Percentiles rank a stretch among this genome's conserved stretches.
phyloP scores from a whole-genome alignment of 345 rosid genomes.

The Trapa incisa region DNA sequence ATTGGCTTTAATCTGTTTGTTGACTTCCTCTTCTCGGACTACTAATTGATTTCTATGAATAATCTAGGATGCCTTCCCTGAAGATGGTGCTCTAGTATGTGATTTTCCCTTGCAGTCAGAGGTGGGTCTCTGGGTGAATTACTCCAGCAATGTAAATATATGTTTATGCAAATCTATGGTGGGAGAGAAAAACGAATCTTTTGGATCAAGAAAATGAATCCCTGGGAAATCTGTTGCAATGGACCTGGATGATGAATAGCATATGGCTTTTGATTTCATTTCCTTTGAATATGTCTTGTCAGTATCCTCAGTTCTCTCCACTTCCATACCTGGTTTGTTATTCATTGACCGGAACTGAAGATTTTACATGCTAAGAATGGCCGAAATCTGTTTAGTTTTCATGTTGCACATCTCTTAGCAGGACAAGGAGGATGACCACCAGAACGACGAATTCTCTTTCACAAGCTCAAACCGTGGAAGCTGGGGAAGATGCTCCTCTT shows the following conservation, averaged over 20 bases:
- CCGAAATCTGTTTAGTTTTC: not conserved
- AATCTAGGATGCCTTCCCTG: not conserved
- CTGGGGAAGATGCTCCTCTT: conserved; percentile 97
- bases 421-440: conserved; percentile 43
- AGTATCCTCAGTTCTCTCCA: not conserved
- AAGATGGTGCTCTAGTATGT: not conserved
- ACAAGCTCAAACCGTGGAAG: conserved; percentile 97
- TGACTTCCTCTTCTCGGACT: not conserved
- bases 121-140: not conserved
- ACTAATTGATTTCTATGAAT: not conserved
- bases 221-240: not conserved
- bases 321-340: not conserved
- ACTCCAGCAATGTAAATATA: not conserved
- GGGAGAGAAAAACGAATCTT: not conserved
- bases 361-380: not conserved
- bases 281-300: not conserved
- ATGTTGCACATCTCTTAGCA: conserved; percentile 13
- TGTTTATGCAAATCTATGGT: not conserved
- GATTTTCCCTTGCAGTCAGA: not conserved
- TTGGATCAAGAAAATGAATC: not conserved
- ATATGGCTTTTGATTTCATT: not conserved
- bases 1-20: not conserved
- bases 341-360: not conserved
- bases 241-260: not conserved
- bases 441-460: conserved; percentile 64